Conservation (phyloP, 345 rosid species). For the Xanthoceras sorbifolium region DNA sequence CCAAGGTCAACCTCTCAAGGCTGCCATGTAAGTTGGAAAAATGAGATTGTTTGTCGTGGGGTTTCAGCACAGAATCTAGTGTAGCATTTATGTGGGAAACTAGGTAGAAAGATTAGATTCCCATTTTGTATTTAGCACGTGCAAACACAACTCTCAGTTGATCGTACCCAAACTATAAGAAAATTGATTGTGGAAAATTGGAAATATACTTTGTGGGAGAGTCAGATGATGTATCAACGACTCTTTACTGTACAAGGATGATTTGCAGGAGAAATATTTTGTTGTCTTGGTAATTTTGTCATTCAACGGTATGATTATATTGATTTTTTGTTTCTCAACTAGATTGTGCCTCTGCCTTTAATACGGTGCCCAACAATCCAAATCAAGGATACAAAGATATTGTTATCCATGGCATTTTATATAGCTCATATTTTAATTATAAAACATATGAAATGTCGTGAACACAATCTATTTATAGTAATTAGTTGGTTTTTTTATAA, state of each 20-base stretch:
- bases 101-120: slow-evolving; percentile 21
- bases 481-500: not conserved
- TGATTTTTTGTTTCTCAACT: not conserved
- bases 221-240: not conserved
- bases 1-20: slow-evolving; percentile 1
- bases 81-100: slow-evolving; percentile 23
- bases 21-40: not conserved
- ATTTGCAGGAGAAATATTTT: not conserved
- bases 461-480: slow-evolving; percentile 16
- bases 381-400: not conserved
- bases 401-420: slow-evolving; percentile 20
- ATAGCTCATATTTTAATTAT: not conserved
- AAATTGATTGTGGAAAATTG: slow-evolving; percentile 8
- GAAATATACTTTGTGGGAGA: not conserved
- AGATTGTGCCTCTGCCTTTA: not conserved
- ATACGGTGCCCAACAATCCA: not conserved
- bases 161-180: not conserved
- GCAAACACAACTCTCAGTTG: slow-evolving; percentile 11
- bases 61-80: slow-evolving; percentile 9
- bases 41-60: slow-evolving; percentile 8
- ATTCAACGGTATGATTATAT: not conserved
- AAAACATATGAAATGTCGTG: slow-evolving; percentile 18
- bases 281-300: not conserved
- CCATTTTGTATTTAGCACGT: slow-evolving; percentile 25
- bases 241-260: not conserved